Conservation (phyloP, 2,329 filamentous ascomycete species). For the Botrytis galanthina region DNA sequence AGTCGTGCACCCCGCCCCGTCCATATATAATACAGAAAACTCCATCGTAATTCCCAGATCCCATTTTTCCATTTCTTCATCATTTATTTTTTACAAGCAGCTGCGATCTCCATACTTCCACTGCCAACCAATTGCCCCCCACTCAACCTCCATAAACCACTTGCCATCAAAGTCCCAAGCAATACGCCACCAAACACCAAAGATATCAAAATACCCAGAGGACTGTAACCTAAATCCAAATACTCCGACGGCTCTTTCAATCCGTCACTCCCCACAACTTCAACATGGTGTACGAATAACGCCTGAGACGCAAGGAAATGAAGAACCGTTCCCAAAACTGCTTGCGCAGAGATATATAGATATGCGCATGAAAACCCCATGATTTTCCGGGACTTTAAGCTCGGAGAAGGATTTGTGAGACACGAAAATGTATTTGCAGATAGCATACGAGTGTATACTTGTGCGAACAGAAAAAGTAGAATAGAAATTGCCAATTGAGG, state of each 20-base stretch:
- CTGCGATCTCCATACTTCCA: constrained; percentile 29
- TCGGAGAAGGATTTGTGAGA: neutral
- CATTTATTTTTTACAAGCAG: constrained; percentile 26
- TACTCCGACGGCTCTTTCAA: neutral
- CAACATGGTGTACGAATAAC: constrained; percentile 12
- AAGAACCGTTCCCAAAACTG: neutral
- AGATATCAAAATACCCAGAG: constrained; percentile 9
- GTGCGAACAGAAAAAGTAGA: constrained; percentile 47
- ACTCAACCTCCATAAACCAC: constrained; percentile 23
- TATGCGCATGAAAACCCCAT: neutral
- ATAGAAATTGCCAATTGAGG: constrained; percentile 48
- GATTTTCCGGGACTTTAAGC: neutral
- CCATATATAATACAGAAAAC: neutral
- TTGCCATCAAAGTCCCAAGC: constrained; percentile 8
- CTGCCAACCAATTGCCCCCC: constrained; percentile 28
- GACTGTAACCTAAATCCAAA: constrained; percentile 13
- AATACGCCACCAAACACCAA: neutral
- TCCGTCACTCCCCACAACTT: neutral
- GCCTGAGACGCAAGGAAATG: constrained; percentile 13
- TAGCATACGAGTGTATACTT: constrained; percentile 47
- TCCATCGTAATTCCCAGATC: neutral
- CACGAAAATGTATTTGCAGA: constrained; percentile 45
- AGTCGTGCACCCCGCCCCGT: neutral
- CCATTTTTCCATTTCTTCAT: neutral
- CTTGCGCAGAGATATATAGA: neutral